phyloP scores from a whole-genome alignment of 179 eudicot species.

The Spergularia azorica region DNA sequence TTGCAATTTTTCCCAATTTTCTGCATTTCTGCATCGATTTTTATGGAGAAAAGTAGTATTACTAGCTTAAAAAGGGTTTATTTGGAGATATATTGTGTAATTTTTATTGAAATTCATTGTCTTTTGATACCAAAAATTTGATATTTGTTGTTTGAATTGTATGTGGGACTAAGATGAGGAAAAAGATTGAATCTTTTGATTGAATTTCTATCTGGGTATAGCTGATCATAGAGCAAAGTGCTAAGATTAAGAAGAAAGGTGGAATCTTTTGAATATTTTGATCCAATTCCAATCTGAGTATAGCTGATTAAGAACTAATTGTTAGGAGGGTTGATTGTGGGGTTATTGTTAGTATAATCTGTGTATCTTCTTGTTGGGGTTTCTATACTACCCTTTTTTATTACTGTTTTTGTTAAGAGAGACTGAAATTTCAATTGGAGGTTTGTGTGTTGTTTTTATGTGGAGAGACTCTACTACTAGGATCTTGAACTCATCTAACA shows the following conservation, averaged over 20 bases:
- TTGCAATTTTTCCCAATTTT: neutral
- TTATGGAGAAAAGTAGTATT: neutral
- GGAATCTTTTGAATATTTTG: neutral
- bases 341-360: neutral
- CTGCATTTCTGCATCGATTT: neutral
- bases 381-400: no score
- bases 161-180: neutral
- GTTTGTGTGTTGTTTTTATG: neutral
- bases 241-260: neutral
- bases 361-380: neutral
- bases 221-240: no score
- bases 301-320: no score
- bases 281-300: neutral
- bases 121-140: no score
- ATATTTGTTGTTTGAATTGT: neutral
- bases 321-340: neutral
- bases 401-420: neutral
- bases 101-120: no score
- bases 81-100: neutral
- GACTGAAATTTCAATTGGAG: neutral
- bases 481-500: no score
- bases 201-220: slow-evolving; percentile 2
- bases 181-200: neutral
- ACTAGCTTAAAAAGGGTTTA: neutral
- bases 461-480: neutral